Percentiles rank a stretch among this genome's conserved stretches.
Conservation (phyloP, 139 green algal genomes). For the Micractinium conductrix region DNA sequence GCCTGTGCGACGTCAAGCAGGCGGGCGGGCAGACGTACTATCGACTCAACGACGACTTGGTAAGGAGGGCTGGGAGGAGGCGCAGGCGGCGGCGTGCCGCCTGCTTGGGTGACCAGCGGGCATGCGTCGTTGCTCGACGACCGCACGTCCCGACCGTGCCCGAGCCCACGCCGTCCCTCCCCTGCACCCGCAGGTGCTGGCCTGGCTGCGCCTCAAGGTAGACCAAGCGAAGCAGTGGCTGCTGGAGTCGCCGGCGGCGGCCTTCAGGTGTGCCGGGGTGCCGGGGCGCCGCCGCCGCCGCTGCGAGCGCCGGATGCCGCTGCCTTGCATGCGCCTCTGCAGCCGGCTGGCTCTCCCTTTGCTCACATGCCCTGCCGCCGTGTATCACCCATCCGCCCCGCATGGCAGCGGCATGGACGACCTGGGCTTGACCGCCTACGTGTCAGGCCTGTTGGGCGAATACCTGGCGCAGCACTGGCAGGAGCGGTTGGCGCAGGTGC, state of each 20-base stretch:
- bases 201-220: constrained; percentile 49
- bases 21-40: constrained; percentile 44
- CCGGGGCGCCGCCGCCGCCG: not conserved
- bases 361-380: not conserved
- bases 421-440: constrained; percentile 42
- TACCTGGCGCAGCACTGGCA: constrained; percentile 47
- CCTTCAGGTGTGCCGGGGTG: constrained; percentile 1
- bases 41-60: constrained; percentile 44
- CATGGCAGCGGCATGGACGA: constrained; percentile 39
- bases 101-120: too few species aligned
- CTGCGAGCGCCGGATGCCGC: too few species aligned
- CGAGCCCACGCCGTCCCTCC: too few species aligned
- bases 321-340: too few species aligned
- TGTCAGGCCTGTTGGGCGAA: constrained; percentile 50
- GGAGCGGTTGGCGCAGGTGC: constrained; percentile 21
- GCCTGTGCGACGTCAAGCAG: constrained; percentile 54
- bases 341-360: too few species aligned
- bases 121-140: too few species aligned
- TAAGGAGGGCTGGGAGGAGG: not conserved
- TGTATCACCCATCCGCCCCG: not conserved
- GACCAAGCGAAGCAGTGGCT: constrained; percentile 20
- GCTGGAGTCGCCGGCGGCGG: constrained; percentile 4
- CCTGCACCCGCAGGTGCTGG: constrained; percentile 17
- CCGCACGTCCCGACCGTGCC: too few species aligned
- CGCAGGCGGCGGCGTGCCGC: too few species aligned